These are phyloP conservation scores for Spongospora subterranea DNA, from an alignment of 208 protist genomes.

Conservation along the genomic window DNA sequence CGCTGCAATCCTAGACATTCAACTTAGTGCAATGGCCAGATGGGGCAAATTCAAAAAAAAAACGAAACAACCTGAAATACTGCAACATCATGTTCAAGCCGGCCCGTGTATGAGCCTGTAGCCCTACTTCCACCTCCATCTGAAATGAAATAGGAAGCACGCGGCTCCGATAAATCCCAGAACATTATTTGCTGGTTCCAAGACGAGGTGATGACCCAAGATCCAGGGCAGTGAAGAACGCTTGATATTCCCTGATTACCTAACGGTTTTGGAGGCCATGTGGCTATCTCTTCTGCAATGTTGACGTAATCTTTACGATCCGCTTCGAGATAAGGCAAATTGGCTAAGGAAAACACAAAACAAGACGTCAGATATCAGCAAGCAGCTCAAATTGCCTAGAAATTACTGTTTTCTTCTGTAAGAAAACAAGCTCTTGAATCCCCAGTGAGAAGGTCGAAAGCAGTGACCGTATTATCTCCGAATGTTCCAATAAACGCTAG, in stretches of 20 bases:
- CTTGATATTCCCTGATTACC: background rate
- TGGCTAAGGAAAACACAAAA: too few relatives aligned
- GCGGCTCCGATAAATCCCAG: slow-evolving; percentile 45
- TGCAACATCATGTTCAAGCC: background rate
- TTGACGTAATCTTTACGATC: background rate
- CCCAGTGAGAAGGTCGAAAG: slow-evolving; percentile 35
- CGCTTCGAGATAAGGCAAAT: background rate
- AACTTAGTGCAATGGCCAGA: too few relatives aligned
- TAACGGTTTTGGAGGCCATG: background rate
- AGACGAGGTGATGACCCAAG: slow-evolving; percentile 47
- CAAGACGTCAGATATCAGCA: background rate
- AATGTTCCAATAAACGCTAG: slow-evolving; percentile 25
- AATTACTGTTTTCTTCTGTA: background rate
- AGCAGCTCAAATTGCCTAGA: background rate
- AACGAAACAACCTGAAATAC: slow-evolving; percentile 24
- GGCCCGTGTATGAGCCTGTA: background rate
- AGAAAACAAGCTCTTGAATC: background rate
- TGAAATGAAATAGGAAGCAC: slow-evolving; percentile 21
- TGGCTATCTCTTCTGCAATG: background rate
- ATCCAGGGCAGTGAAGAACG: slow-evolving; percentile 10
- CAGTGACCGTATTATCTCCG: background rate
- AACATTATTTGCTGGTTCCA: slow-evolving; percentile 17
- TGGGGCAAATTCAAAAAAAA: too few relatives aligned
- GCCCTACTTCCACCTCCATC: background rate
- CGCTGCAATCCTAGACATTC: background rate